Conservation (phyloP, 169 alveolate genomes). For the Cryptosporidium ryanae region DNA sequence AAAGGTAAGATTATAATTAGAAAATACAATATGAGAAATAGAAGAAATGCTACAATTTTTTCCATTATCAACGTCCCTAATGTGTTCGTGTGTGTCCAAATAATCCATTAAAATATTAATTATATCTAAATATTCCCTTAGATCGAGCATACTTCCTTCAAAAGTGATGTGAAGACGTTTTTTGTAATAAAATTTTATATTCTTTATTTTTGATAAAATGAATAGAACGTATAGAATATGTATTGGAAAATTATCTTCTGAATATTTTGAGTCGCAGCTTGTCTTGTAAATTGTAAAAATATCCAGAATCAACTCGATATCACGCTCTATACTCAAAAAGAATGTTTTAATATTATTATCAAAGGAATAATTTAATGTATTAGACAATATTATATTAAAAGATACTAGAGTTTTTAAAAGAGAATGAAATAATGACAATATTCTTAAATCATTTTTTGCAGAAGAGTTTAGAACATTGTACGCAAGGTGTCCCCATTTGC, state of each 20-base stretch:
- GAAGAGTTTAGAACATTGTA: no score
- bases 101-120: not conserved
- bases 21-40: not conserved
- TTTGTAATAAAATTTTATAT: constrained; percentile 14
- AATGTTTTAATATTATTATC: not conserved
- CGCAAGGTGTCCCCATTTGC: no score
- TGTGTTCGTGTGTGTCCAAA: not conserved
- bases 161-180: not conserved
- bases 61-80: not conserved
- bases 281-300: not conserved
- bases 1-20: no score
- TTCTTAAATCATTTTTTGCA: no score
- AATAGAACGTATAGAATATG: constrained; percentile 6
- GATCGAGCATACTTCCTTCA: constrained; percentile 9
- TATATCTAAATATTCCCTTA: not conserved
- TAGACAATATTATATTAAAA: not conserved
- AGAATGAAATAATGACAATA: no score
- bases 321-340: not conserved
- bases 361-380: not conserved
- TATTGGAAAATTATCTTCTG: constrained; percentile 5
- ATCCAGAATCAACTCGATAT: constrained; percentile 11
- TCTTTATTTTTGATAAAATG: constrained; percentile 8
- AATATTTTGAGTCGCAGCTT: not conserved
- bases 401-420: no score
- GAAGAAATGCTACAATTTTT: not conserved